Evolutionary conservation across 371 early-diverging fungal species (phyloP).

Genomic region (Mucor plumbeus): DNA sequence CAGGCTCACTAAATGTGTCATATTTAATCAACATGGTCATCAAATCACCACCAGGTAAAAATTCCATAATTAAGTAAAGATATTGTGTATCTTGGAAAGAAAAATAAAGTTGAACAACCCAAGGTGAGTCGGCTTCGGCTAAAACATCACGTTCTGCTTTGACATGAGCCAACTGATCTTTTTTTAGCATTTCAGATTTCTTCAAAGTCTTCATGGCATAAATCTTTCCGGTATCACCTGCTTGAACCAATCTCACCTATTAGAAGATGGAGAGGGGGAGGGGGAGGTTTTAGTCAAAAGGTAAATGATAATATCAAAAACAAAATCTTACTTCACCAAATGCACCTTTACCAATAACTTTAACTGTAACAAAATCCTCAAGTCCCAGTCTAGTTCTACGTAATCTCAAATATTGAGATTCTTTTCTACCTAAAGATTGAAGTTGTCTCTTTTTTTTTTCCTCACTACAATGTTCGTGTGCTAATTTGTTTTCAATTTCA

Average conservation of each 20-base stretch:
- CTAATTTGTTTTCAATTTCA: slow-evolving; percentile 80
- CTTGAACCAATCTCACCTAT: slow-evolving; percentile 93
- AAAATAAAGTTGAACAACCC: slow-evolving; percentile 98
- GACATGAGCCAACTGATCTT: slow-evolving; percentile 97
- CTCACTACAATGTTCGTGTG: slow-evolving; percentile 78
- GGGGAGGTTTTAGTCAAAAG: too few relatives aligned
- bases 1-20: slow-evolving; percentile 94
- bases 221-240: slow-evolving; percentile 94
- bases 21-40: slow-evolving; percentile 98
- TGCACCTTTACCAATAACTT: slow-evolving; percentile 99
- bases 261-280: not conserved
- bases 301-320: too few relatives aligned
- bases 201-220: slow-evolving; percentile 98
- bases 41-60: slow-evolving; percentile 96
- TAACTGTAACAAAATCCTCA: slow-evolving; percentile 94
- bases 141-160: slow-evolving; percentile 97
- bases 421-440: slow-evolving; percentile 82
- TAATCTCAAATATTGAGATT: slow-evolving; percentile 92
- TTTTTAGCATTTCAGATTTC: slow-evolving; percentile 97
- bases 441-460: slow-evolving; percentile 89
- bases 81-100: slow-evolving; percentile 95
- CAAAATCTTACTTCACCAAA: slow-evolving; percentile 89
- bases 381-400: slow-evolving; percentile 91
- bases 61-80: slow-evolving; percentile 98
- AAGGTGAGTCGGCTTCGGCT: slow-evolving; percentile 95